A percentile compares a stretch with the other conserved stretches of the same genome.
Evolutionary conservation across 805 yeast genomes (phyloP).

Genomic region (Priceomyces carsonii): DNA sequence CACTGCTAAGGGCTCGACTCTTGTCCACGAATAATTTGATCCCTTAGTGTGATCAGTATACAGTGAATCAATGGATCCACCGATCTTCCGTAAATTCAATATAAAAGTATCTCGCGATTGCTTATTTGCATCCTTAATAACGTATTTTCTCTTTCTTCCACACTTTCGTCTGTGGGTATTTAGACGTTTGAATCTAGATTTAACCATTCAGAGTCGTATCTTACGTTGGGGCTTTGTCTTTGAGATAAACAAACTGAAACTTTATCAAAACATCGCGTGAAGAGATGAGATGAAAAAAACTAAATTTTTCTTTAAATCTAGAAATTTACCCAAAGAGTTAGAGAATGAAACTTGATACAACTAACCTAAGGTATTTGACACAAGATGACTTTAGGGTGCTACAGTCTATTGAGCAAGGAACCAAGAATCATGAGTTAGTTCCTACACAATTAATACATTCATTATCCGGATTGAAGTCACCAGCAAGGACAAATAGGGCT

Average conservation of each 20-base stretch:
- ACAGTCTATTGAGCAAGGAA: conserved; percentile 86
- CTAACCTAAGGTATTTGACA: conserved; percentile 91
- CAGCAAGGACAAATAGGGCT: conserved; percentile 73
- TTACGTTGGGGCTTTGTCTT: too few relatives aligned
- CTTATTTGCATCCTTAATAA: background rate
- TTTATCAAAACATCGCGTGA: conserved; percentile 4
- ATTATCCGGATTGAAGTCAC: conserved; percentile 73
- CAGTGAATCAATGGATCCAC: conserved; percentile 5
- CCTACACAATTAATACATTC: conserved; percentile 85
- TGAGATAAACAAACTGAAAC: too few relatives aligned
- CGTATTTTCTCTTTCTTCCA: too few relatives aligned
- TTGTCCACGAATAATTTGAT: conserved; percentile 16
- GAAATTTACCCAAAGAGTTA: conserved; percentile 1
- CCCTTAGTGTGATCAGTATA: conserved; percentile 9
- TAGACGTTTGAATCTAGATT: too few relatives aligned
- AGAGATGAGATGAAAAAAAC: conserved; percentile 2
- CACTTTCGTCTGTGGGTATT: too few relatives aligned
- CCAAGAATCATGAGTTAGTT: conserved; percentile 91
- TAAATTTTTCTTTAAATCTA: conserved; percentile 1
- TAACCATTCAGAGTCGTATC: too few relatives aligned
- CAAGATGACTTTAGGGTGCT: conserved; percentile 88
- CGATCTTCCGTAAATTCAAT: conserved; percentile 2
- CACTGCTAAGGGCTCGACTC: conserved; percentile 10
- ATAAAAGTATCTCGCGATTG: background rate
- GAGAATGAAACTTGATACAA: conserved; percentile 87